Base-by-base conservation (phyloP, 2,329 filamentous ascomycete genomes). In the Clonostachys rosea region DNA sequence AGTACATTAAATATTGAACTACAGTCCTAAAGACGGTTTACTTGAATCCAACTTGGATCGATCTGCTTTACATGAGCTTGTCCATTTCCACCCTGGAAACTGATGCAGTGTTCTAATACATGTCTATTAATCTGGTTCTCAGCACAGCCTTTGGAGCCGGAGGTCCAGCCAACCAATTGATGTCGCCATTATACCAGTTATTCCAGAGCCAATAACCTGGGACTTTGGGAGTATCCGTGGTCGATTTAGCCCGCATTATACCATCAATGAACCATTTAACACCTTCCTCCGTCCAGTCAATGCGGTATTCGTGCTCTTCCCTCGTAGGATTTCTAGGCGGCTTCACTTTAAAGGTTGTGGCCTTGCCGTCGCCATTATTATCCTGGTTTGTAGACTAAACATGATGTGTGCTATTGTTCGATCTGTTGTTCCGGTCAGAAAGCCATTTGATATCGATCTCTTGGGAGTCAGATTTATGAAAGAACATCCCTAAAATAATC, bases 361-460 rank as follows among this genome's bases (percentile, higher is more conserved):
- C 40, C 13, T 34, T 34, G 42, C 34, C 34, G 6, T 57, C 52
- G 4, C 48, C 52, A 20, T 57, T 48, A 4, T 47, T 48, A 39
- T 62, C 61, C 36, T 63, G 61, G 52, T 63, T 64, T 4, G 60
- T 64, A 30, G 60, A 43, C 60, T 58, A 63, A 20, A 62, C 41
- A 14, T 50, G 47, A 14, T 56, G 54, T 11, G 50, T 49, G 5
- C 61, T 60, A 4, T 17, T 35, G 36, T 63, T 60, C 33, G 60
- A 61, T 6, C 50, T 24, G 2, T 58, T 62, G 2, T 50, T 49
- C 9, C 53, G 34, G 14, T 64, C 59, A 1, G 61, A 63, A 12
- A 63, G 58, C 61, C 61, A 63, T 43, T 63, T 61, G 7, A 63
- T 63, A 4, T 63, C 61, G 1, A 54, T 57, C 43, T 63, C 61